Conservation (phyloP, 176 grass and related monocot genomes). For the Hyparrhenia diplandra region DNA sequence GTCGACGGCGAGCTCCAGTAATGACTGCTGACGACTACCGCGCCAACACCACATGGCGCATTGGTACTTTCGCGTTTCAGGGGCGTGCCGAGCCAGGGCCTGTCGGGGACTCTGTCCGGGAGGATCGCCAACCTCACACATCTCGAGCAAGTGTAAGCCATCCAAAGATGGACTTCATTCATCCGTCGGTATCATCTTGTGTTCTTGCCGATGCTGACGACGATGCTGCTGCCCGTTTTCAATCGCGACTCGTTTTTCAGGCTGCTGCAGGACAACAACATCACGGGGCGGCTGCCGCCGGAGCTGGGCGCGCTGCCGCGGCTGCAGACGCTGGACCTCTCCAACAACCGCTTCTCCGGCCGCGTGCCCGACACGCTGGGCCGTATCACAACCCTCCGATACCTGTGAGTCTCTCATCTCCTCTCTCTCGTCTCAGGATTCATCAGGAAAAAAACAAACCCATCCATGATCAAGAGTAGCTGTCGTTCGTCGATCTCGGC, state of each 20-base stretch:
- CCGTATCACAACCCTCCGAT: constrained; percentile 67
- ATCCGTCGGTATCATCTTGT: background rate
- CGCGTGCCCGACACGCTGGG: constrained; percentile 59
- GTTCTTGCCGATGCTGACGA: background rate
- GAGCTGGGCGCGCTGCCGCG: constrained; percentile 72
- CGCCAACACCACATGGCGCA: too few species aligned
- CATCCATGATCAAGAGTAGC: too few species aligned
- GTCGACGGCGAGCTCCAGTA: background rate
- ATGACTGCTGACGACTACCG: too few species aligned
- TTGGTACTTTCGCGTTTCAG: constrained; percentile 46
- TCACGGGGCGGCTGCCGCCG: constrained; percentile 70
- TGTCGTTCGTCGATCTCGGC: too few species aligned
- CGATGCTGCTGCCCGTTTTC: too few species aligned
- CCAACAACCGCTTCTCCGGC: constrained; percentile 90
- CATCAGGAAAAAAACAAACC: too few species aligned
- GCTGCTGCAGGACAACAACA: constrained; percentile 94
- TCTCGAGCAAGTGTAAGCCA: constrained; percentile 85
- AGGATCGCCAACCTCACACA: constrained; percentile 86
- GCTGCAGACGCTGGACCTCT: constrained; percentile 89
- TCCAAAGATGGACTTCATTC: background rate
- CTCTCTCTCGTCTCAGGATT: background rate
- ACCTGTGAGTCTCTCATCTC: constrained; percentile 69
- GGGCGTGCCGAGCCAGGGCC: constrained; percentile 83
- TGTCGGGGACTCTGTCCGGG: constrained; percentile 70
- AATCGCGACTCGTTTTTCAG: constrained; percentile 19